Conservation (phyloP, 768 basidiomycete species). For the Kwoniella mangroviensis region DNA sequence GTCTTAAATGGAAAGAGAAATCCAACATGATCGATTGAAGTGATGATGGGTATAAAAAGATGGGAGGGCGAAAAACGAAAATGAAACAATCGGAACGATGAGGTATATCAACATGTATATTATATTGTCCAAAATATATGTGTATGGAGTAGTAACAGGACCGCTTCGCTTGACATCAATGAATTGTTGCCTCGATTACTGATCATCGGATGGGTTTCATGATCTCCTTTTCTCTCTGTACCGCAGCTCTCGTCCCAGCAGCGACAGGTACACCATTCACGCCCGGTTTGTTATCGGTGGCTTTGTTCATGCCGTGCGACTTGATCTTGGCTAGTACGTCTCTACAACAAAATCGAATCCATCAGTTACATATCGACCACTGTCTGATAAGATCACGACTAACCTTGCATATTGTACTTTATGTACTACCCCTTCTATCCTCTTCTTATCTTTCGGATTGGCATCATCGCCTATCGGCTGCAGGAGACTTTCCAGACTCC, state of each 20-base stretch:
- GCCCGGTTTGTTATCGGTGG: slow-evolving; percentile 1
- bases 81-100: neutral
- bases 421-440: slow-evolving; percentile 46
- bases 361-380: neutral
- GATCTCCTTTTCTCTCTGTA: slow-evolving; percentile 27
- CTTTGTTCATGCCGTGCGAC: slow-evolving; percentile 14
- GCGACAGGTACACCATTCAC: slow-evolving; percentile 15
- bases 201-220: slow-evolving; percentile 26
- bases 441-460: slow-evolving; percentile 33
- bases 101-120: slow-evolving; percentile 16
- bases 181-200: neutral
- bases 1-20: neutral
- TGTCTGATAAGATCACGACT: slow-evolving; percentile 4
- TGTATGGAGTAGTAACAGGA: no score
- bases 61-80: neutral
- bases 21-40: neutral
- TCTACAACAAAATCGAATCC: neutral
- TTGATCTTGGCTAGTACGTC: slow-evolving; percentile 37
- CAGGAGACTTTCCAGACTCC: slow-evolving; percentile 74
- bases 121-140: slow-evolving; percentile 9
- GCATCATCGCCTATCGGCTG: slow-evolving; percentile 30
- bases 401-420: slow-evolving; percentile 47
- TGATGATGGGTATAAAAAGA: no score
- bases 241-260: slow-evolving; percentile 7
- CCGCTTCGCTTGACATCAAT: neutral